Conservation (phyloP, 148 eudicot species). For the Simmondsia chinensis region DNA sequence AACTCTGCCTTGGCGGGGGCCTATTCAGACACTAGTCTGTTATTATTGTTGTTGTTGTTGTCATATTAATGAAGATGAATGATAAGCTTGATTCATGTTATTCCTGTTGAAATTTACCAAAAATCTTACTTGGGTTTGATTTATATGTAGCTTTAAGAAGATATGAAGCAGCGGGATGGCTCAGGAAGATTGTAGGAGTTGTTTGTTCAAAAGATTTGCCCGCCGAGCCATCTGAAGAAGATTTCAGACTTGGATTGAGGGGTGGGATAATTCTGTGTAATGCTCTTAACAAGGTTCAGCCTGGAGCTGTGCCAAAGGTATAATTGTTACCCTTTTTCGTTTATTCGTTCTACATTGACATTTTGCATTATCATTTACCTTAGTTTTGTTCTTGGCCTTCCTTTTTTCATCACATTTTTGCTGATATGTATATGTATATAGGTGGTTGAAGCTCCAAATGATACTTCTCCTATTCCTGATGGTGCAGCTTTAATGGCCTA, state of each 20-base stretch:
- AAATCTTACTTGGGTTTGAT: neutral
- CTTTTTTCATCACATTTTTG: neutral
- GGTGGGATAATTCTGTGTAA: slow-evolving; percentile 90
- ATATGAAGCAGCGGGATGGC: slow-evolving; percentile 85
- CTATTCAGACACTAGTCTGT: neutral
- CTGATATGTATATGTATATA: slow-evolving; percentile 10
- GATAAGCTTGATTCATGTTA: too few species aligned
- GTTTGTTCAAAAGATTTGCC: slow-evolving; percentile 88
- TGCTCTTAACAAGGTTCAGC: slow-evolving; percentile 76
- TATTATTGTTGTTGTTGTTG: too few species aligned
- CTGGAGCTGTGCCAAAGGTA: slow-evolving; percentile 76
- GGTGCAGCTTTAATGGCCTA: slow-evolving; percentile 82
- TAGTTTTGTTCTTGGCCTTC: neutral
- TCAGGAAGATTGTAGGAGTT: slow-evolving; percentile 79
- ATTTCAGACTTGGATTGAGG: slow-evolving; percentile 74
- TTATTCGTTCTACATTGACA: too few species aligned
- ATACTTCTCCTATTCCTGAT: slow-evolving; percentile 52
- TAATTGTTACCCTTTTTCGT: neutral
- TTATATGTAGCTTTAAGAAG: slow-evolving; percentile 58
- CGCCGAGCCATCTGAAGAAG: slow-evolving; percentile 90
- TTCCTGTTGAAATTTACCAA: neutral
- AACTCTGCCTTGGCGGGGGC: too few species aligned
- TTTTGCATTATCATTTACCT: too few species aligned
- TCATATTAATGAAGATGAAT: too few species aligned
- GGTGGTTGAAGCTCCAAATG: slow-evolving; percentile 78